Conservation (phyloP, 768 basidiomycete species). For the Mycena haematopus region DNA sequence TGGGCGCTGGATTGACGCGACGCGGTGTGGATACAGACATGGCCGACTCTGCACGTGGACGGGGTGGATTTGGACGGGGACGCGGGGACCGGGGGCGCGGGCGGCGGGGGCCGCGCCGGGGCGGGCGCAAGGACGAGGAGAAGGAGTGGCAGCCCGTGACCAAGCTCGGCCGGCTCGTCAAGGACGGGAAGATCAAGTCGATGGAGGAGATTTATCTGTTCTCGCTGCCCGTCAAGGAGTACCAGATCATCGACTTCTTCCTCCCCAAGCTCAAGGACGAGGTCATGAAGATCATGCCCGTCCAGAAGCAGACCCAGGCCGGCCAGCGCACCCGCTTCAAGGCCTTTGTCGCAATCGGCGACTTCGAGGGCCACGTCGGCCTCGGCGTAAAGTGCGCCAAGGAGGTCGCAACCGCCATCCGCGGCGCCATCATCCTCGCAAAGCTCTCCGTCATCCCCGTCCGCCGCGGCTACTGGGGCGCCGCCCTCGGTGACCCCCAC, state of each 20-base stretch:
- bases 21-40: constrained; percentile 55
- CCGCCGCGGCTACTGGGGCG: constrained; percentile 99
- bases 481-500: constrained; percentile 97
- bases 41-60: constrained; percentile 82
- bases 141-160: constrained; percentile 99
- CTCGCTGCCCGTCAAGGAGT: constrained; percentile 99
- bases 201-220: constrained; percentile 99
- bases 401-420: constrained; percentile 99
- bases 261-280: constrained; percentile 99
- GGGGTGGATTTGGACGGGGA: constrained; percentile 83
- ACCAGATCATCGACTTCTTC: constrained; percentile 99
- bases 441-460: constrained; percentile 98
- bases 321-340: constrained; percentile 99
- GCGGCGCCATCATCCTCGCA: constrained; percentile 98
- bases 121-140: constrained; percentile 99
- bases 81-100: constrained; percentile 92
- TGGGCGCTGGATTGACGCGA: constrained; percentile 57
- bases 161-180: constrained; percentile 98
- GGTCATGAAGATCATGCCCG: constrained; percentile 99
- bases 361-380: constrained; percentile 98
- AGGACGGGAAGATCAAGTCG: constrained; percentile 99
- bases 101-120: constrained; percentile 89
- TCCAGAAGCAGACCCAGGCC: constrained; percentile 99
- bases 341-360: constrained; percentile 99
- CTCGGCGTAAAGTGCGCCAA: constrained; percentile 99